Evolutionary conservation across 495 filamentous ascomycete species (phyloP).

Genomic region (Penicillium antarcticum): DNA sequence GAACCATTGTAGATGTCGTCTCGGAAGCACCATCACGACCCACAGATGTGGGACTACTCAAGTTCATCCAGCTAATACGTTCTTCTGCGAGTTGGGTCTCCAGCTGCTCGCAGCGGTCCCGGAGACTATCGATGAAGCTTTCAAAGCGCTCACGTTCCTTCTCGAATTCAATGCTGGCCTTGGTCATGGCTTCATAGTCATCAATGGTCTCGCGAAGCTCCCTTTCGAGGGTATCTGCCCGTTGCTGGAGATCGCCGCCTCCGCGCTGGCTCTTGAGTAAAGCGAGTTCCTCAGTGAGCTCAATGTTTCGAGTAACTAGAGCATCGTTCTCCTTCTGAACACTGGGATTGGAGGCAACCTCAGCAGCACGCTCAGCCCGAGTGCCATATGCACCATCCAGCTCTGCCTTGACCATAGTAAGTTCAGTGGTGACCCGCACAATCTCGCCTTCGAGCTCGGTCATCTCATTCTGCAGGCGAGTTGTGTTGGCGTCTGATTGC

Average conservation of each 20-base stretch:
- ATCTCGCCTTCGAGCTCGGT: slow-evolving; percentile 75
- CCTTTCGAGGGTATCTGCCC: slow-evolving; percentile 61
- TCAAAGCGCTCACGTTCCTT: slow-evolving; percentile 80
- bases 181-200: slow-evolving; percentile 86
- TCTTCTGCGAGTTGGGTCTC: slow-evolving; percentile 70
- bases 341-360: slow-evolving; percentile 64
- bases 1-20: slow-evolving; percentile 66
- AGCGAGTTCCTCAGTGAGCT: slow-evolving; percentile 58
- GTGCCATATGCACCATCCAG: slow-evolving; percentile 90
- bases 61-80: slow-evolving; percentile 66
- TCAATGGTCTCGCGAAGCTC: slow-evolving; percentile 79
- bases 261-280: slow-evolving; percentile 43
- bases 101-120: slow-evolving; percentile 66
- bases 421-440: slow-evolving; percentile 82
- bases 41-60: slow-evolving; percentile 50
- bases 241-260: slow-evolving; percentile 51
- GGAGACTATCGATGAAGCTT: slow-evolving; percentile 61
- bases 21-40: slow-evolving; percentile 48
- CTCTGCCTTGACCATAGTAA: slow-evolving; percentile 89
- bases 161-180: slow-evolving; percentile 80
- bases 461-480: slow-evolving; percentile 62
- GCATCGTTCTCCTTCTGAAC: slow-evolving; percentile 64
- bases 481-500: slow-evolving; percentile 41
- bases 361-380: slow-evolving; percentile 71
- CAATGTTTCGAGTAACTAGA: slow-evolving; percentile 57